Percentiles rank a stretch among this genome's conserved stretches.
Conservation (phyloP, 2,329 filamentous ascomycete species). For the Paradendryphiella salina region DNA sequence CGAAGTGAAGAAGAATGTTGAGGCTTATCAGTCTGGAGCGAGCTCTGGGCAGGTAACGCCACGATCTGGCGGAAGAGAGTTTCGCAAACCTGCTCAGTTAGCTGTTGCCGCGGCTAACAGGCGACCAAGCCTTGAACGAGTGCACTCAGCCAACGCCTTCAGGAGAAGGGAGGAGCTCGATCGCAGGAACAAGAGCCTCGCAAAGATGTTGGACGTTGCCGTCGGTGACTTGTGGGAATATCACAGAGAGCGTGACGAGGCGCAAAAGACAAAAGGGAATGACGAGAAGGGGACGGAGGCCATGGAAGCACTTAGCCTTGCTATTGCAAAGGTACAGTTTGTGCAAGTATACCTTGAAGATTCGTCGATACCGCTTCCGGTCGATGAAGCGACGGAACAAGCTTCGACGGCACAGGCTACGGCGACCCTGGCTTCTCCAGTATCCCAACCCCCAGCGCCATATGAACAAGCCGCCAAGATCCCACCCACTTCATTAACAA, state of each 20-base stretch:
- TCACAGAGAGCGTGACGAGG: constrained; percentile 57
- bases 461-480: constrained; percentile 26
- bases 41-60: constrained; percentile 39
- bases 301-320: constrained; percentile 51
- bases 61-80: constrained; percentile 43
- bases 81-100: constrained; percentile 35
- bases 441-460: constrained; percentile 19
- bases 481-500: constrained; percentile 23
- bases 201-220: constrained; percentile 68
- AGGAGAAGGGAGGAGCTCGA: constrained; percentile 56
- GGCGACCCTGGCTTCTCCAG: constrained; percentile 26
- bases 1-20: constrained; percentile 76
- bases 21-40: constrained; percentile 59
- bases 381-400: constrained; percentile 43
- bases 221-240: constrained; percentile 65
- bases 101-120: constrained; percentile 22
- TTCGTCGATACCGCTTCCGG: constrained; percentile 49
- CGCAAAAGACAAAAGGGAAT: constrained; percentile 33
- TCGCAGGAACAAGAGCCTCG: constrained; percentile 66
- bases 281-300: constrained; percentile 34
- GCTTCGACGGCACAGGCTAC: constrained; percentile 27
- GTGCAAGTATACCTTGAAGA: constrained; percentile 57
- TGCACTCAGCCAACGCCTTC: constrained; percentile 28
- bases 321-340: constrained; percentile 57
- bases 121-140: constrained; percentile 28